Conservation (phyloP, 805 yeast genomes). For the Nakazawaea pomicola region DNA sequence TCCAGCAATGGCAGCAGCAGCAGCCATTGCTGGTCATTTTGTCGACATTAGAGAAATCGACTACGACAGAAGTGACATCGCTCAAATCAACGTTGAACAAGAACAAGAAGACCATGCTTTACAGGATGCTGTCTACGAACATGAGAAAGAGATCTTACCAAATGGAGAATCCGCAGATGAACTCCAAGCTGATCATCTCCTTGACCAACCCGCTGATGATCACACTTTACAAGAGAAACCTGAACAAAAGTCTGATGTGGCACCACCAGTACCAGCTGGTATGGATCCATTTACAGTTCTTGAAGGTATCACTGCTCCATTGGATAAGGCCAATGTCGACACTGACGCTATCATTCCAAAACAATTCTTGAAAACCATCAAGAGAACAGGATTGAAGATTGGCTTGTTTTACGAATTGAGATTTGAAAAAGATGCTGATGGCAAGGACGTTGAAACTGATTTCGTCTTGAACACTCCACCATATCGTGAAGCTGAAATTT, state of each 20-base stretch:
- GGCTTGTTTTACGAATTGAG: constrained; percentile 93
- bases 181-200: constrained; percentile 43
- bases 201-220: constrained; percentile 58
- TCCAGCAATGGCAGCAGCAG: constrained; percentile 99
- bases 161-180: constrained; percentile 48
- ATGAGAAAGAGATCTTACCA: constrained; percentile 60
- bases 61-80: constrained; percentile 52
- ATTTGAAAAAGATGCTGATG: constrained; percentile 61
- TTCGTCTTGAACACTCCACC: constrained; percentile 86
- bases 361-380: constrained; percentile 95
- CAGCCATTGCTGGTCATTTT: constrained; percentile 87
- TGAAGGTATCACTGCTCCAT: constrained; percentile 88
- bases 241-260: constrained; percentile 21
- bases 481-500: constrained; percentile 71
- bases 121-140: constrained; percentile 67
- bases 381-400: constrained; percentile 85
- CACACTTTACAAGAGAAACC: constrained; percentile 34
- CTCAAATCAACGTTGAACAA: constrained; percentile 45
- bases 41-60: constrained; percentile 83
- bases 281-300: constrained; percentile 73
- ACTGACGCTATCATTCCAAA: constrained; percentile 99
- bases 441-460: constrained; percentile 79
- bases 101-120: constrained; percentile 49
- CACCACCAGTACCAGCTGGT: constrained; percentile 39
- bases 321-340: constrained; percentile 92